Base-by-base conservation (phyloP, 805 yeast genomes). In the Saturnispora zaruensis region DNA sequence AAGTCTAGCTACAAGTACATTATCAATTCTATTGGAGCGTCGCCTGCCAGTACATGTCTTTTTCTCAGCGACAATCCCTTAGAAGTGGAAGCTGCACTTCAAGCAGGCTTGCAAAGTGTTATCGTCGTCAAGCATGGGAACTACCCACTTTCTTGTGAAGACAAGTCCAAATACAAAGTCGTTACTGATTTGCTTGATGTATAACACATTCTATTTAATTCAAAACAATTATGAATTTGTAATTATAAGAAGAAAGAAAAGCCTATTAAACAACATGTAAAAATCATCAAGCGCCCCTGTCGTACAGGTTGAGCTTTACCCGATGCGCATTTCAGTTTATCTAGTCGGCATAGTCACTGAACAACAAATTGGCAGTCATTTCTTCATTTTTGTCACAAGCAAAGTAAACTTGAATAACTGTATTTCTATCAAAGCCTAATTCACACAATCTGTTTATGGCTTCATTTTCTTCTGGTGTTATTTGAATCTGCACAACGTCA, bases 371-470 rank as follows among this genome's bases (percentile, higher is more conserved):
- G 21, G 98, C 99, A 41, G 99, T 89, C 60, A 87, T 78, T 72
- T 91, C 96, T 71, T 93, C 99, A 68, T 93, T 88, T 71, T 89
- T 91, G 62, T 93, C 99, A 68, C 99, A 93, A 40, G 98, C 98
- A 76, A 93, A 82, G 71, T 87, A 93, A 28, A 95, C 96, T 71
- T 90, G 96, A 53, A 89, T 79, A 42, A 87, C 99, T 51, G 84
- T 72, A 57, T 82, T 76, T 57, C 96, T 78, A 57, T 88, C 96
- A 61, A 93, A 93, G 0, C 99, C 99, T 56, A 93, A 75, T 67
- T 86, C 97, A 66, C 95, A 84, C 56, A 93, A 75, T 64, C 99
- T 79, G 55, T 76, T 75, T 56, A 93, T 87, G n/a, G 98, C 96
- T 53, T 76, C 87, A 62, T 85, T 84, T 63, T 93, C 99, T 59